phyloP scores from a whole-genome alignment of 1,284 basidiomycete species.

The Meripilus lineatus region DNA sequence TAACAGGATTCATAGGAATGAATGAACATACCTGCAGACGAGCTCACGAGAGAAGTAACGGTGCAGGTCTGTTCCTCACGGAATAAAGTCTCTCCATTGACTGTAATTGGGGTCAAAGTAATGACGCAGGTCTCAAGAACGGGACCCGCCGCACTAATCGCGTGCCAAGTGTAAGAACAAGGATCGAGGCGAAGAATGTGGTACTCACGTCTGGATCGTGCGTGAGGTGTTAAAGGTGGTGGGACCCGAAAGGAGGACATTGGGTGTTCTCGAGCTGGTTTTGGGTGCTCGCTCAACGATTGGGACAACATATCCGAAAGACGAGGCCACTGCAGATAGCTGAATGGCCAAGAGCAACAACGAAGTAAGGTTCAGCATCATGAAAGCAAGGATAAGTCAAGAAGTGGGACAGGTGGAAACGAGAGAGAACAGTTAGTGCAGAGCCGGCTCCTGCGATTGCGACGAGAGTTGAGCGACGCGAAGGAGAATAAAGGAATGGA shows the following conservation, averaged over 20 bases:
- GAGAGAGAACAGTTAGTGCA: constrained; percentile 26
- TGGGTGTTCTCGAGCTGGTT: constrained; percentile 17
- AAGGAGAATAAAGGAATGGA: constrained; percentile 43
- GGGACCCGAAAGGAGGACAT: constrained; percentile 18
- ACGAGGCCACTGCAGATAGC: constrained; percentile 5
- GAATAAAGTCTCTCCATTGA: constrained; percentile 38
- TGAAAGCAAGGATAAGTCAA: constrained; percentile 8
- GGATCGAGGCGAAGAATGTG: constrained; percentile 3
- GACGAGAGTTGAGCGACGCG: constrained; percentile 28
- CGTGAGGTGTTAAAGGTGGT: constrained; percentile 27
- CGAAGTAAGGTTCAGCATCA: constrained; percentile 13
- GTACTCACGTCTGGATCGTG: constrained; percentile 31
- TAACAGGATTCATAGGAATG: too few species aligned
- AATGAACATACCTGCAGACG: too few species aligned
- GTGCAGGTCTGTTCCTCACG: constrained; percentile 57
- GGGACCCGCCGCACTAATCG: constrained; percentile 34
- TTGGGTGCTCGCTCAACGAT: constrained; percentile 27
- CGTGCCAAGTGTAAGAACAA: constrained; percentile 2
- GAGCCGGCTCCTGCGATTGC: constrained; percentile 44
- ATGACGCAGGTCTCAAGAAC: constrained; percentile 62
- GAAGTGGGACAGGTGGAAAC: constrained; percentile 10
- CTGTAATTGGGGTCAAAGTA: constrained; percentile 48
- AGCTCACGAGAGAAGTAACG: constrained; percentile 33
- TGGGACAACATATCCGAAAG: constrained; percentile 29
- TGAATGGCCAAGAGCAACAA: constrained; percentile 5